phyloP scores from a whole-genome alignment of 192 early-diverging fungal species.

The Rhizoclosmatium globosum region DNA sequence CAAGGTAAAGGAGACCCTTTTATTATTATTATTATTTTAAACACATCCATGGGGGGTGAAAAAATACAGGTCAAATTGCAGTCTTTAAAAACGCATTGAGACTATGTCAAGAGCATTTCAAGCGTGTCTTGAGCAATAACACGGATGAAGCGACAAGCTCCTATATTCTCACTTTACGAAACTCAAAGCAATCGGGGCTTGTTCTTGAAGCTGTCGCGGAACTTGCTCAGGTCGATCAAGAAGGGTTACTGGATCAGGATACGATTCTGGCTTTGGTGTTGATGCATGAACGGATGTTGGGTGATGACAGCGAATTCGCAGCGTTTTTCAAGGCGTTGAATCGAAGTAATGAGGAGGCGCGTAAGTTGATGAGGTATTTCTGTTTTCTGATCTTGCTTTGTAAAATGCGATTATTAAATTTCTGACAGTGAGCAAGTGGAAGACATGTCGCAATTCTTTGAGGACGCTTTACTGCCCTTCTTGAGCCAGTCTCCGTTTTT shows the following conservation, averaged over 20 bases:
- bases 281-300: conserved; percentile 24
- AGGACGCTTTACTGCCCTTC: conserved; percentile 21
- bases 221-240: conserved; percentile 1
- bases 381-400: background rate
- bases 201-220: conserved; percentile 19
- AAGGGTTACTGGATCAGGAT: conserved; percentile 43
- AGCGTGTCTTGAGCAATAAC: background rate
- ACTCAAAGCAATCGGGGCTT: conserved; percentile 8
- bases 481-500: conserved; percentile 1
- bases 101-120: background rate
- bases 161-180: background rate
- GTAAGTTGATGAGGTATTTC: background rate
- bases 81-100: background rate
- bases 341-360: background rate
- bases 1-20: conserved; percentile 22
- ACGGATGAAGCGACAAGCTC: background rate
- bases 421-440: conserved; percentile 11
- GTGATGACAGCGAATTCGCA: background rate
- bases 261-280: conserved; percentile 43
- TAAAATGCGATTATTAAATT: conserved; percentile 11
- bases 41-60: no score
- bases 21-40: no score
- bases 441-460: conserved; percentile 28
- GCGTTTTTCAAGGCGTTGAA: conserved; percentile 6
- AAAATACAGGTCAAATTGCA: background rate